phyloP scores from a whole-genome alignment of 2,329 filamentous ascomycete species.

The Xylariaceae sp. region DNA sequence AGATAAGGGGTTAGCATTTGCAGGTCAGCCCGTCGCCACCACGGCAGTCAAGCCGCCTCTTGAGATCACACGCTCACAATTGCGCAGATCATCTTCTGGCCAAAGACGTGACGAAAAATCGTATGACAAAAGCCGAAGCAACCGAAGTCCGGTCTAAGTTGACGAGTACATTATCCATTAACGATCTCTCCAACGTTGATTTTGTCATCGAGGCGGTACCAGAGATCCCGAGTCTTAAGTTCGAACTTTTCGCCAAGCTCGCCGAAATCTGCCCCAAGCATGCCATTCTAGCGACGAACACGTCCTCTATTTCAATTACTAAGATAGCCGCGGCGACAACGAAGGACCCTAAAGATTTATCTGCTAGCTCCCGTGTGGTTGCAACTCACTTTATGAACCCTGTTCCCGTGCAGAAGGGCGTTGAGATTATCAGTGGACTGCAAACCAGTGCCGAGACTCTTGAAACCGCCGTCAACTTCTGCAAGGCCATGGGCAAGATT shows the following conservation, averaged over 20 bases:
- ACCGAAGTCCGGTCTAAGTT: constrained; percentile 66
- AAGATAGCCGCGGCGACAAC: constrained; percentile 86
- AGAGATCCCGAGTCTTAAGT: constrained; percentile 83
- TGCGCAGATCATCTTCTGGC: constrained; percentile 76
- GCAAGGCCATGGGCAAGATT: constrained; percentile 89
- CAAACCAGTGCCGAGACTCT: constrained; percentile 83
- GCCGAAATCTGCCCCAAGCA: constrained; percentile 77
- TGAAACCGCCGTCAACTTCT: constrained; percentile 76
- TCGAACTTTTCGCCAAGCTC: constrained; percentile 76
- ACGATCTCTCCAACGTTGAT: constrained; percentile 75
- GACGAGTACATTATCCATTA: constrained; percentile 64
- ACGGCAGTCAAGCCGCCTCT: background rate
- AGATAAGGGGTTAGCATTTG: constrained; percentile 85
- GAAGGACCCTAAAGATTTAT: constrained; percentile 70
- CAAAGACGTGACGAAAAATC: constrained; percentile 86
- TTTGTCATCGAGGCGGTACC: constrained; percentile 98
- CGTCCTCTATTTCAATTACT: constrained; percentile 96
- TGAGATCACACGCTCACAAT: constrained; percentile 10
- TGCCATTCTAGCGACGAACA: constrained; percentile 92
- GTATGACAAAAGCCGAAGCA: constrained; percentile 76
- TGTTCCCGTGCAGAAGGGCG: constrained; percentile 91
- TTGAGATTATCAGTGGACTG: constrained; percentile 92
- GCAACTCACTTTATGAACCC: constrained; percentile 99
- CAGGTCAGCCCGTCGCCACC: constrained; percentile 49
- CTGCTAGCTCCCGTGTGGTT: constrained; percentile 79